These are phyloP conservation scores for Gliomastix tumulicola DNA, from an alignment of 2,329 filamentous ascomycete species.

Conservation along the genomic window DNA sequence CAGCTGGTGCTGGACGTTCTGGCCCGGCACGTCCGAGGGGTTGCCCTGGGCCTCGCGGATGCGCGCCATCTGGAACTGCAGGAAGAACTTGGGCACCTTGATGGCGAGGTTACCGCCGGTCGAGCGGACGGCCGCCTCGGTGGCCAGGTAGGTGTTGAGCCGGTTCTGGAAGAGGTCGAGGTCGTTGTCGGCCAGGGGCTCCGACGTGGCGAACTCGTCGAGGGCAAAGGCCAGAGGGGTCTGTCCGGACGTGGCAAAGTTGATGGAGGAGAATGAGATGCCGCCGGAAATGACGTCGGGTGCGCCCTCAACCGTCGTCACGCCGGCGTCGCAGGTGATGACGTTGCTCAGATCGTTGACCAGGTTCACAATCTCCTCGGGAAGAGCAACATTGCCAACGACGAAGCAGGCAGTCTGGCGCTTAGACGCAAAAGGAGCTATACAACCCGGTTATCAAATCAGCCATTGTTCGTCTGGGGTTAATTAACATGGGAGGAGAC, in stretches of 20 bases:
- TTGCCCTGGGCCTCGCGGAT: slow-evolving; percentile 54
- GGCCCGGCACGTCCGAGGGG: slow-evolving; percentile 39
- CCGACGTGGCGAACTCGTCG: slow-evolving; percentile 41
- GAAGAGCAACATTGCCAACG: slow-evolving; percentile 40
- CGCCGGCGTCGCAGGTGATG: slow-evolving; percentile 44
- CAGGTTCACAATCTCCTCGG: slow-evolving; percentile 36
- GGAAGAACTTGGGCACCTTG: slow-evolving; percentile 58
- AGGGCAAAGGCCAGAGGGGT: slow-evolving; percentile 48
- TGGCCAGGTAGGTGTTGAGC: slow-evolving; percentile 50
- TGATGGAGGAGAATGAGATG: slow-evolving; percentile 44
- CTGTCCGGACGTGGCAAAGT: slow-evolving; percentile 43
- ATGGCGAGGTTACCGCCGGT: slow-evolving; percentile 45
- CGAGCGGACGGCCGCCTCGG: slow-evolving; percentile 50
- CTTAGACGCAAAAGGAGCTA: slow-evolving; percentile 10
- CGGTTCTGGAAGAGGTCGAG: slow-evolving; percentile 43
- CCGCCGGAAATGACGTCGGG: slow-evolving; percentile 48
- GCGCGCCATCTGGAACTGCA: slow-evolving; percentile 50
- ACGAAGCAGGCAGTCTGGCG: slow-evolving; percentile 44
- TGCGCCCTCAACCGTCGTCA: slow-evolving; percentile 42
- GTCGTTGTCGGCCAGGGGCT: slow-evolving; percentile 39
- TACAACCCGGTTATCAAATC: no score
- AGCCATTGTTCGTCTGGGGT: no score
- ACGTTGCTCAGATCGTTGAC: slow-evolving; percentile 30
- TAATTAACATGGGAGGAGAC: no score
- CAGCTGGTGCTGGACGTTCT: slow-evolving; percentile 48